phyloP scores from a whole-genome alignment of 495 filamentous ascomycete species.

The Penicillium paradoxum region DNA sequence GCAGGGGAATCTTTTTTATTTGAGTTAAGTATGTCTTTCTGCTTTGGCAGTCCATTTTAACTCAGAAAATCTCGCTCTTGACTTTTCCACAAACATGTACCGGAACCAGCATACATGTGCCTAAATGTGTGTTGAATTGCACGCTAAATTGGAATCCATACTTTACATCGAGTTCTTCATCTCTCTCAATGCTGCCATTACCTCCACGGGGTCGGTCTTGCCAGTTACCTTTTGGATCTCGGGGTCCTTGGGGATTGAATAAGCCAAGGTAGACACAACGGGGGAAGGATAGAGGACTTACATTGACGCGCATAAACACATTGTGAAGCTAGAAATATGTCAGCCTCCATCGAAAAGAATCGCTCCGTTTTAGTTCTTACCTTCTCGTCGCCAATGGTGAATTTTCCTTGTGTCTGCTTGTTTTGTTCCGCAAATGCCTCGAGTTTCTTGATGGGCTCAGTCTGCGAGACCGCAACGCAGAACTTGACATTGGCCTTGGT shows the following conservation, averaged over 20 bases:
- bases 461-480: slow-evolving; percentile 64
- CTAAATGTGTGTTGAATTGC: not conserved
- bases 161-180: slow-evolving; percentile 77
- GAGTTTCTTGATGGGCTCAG: slow-evolving; percentile 71
- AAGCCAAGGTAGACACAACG: not conserved
- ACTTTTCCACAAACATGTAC: not conserved
- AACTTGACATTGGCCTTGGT: slow-evolving; percentile 94
- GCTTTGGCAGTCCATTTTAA: not conserved
- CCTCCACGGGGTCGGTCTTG: slow-evolving; percentile 73
- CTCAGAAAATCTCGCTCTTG: not conserved
- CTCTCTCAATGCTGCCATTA: slow-evolving; percentile 81
- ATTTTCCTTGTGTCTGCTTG: slow-evolving; percentile 87
- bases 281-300: slow-evolving; percentile 38
- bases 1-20: not conserved
- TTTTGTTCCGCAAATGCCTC: slow-evolving; percentile 71
- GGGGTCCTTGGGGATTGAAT: slow-evolving; percentile 56
- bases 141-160: not conserved
- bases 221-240: slow-evolving; percentile 79
- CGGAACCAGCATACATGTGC: not conserved
- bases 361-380: slow-evolving; percentile 36
- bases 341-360: not conserved
- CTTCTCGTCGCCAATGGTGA: slow-evolving; percentile 98
- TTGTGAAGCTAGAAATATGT: slow-evolving; percentile 68
- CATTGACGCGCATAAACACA: slow-evolving; percentile 89
- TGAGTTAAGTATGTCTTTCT: not conserved